Conservation (phyloP, 2,329 filamentous ascomycete species). For the Penicillium griseofulvum region DNA sequence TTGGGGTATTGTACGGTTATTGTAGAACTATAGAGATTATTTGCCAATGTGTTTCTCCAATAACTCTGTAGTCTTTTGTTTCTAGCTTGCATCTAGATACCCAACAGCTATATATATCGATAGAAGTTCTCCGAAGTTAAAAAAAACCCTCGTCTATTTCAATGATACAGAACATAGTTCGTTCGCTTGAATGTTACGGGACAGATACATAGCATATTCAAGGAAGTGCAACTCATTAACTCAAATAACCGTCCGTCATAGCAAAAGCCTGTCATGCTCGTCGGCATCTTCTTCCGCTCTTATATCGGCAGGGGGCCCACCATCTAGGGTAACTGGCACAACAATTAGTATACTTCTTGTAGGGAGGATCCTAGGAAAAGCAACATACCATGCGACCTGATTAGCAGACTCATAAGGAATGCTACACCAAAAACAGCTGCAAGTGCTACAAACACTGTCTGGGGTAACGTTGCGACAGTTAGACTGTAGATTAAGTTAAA, state of each 20-base stretch:
- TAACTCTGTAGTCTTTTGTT: neutral
- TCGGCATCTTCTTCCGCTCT: conserved; percentile 20
- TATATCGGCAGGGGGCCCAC: conserved; percentile 7
- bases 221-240: conserved; percentile 3
- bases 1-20: neutral
- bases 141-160: neutral
- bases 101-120: neutral
- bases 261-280: conserved; percentile 18
- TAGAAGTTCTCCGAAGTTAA: no score
- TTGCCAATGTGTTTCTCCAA: neutral
- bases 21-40: neutral
- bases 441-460: conserved; percentile 79
- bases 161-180: neutral
- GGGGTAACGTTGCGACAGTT: conserved; percentile 74
- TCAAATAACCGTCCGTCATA: neutral
- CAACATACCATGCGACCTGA: conserved; percentile 70
- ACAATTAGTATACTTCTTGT: conserved; percentile 7
- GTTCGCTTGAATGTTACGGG: neutral
- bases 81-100: neutral
- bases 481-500: conserved; percentile 84
- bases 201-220: neutral
- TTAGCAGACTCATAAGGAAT: conserved; percentile 65
- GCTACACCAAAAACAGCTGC: conserved; percentile 64
- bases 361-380: neutral
- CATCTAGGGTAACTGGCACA: conserved; percentile 20